Percentiles rank a stretch among this genome's conserved stretches.
phyloP scores from a whole-genome alignment of 2,329 filamentous ascomycete species.

The Lachnellula willkommii region DNA sequence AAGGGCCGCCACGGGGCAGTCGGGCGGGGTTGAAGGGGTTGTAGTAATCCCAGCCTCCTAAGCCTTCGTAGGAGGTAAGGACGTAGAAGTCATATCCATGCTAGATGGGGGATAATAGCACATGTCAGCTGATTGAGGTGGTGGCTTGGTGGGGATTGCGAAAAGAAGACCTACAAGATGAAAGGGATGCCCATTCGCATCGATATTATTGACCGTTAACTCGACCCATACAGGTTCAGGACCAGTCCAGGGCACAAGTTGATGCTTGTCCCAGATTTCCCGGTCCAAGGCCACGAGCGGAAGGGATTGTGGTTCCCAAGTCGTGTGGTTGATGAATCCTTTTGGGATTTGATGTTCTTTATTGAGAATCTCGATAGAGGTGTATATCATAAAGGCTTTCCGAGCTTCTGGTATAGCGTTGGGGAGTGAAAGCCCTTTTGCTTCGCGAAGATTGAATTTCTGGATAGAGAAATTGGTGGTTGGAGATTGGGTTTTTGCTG shows the following conservation, averaged over 20 bases:
- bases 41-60: conserved; percentile 23
- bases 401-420: conserved; percentile 29
- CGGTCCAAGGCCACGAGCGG: conserved; percentile 32
- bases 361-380: conserved; percentile 40
- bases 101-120: background rate
- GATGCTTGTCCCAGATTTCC: conserved; percentile 34
- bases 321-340: background rate
- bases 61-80: conserved; percentile 6
- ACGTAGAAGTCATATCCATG: conserved; percentile 24
- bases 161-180: conserved; percentile 32
- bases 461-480: conserved; percentile 9
- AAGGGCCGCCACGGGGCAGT: conserved; percentile 7
- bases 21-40: conserved; percentile 30
- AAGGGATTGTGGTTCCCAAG: conserved; percentile 29
- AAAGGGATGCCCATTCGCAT: conserved; percentile 45
- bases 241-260: conserved; percentile 35
- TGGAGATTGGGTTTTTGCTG: background rate
- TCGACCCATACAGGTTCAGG: conserved; percentile 39
- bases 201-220: conserved; percentile 45
- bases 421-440: background rate
- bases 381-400: conserved; percentile 39
- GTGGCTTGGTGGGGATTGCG: background rate
- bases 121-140: background rate
- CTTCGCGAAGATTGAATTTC: conserved; percentile 17
- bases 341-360: conserved; percentile 31